Percentiles rank a stretch among this genome's conserved stretches.
Evolutionary conservation across 352 stramenopile genomes (phyloP).

Genomic region (Phytophthora multivora): DNA sequence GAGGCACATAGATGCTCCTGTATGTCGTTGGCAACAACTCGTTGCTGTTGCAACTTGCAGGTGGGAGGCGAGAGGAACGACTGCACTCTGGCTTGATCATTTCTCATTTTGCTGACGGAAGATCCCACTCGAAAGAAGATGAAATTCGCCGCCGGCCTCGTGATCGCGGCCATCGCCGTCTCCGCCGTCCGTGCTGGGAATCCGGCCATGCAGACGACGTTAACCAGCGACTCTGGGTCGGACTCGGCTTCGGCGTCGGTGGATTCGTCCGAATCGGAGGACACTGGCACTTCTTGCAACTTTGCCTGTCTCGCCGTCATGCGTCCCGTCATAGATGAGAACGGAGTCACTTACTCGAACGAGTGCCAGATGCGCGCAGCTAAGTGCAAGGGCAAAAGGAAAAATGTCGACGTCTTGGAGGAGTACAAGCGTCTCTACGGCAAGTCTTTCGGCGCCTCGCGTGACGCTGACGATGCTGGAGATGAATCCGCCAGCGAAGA

Average conservation of each 20-base stretch:
- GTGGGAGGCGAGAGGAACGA: too few species aligned
- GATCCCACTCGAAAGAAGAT: constrained; percentile 1
- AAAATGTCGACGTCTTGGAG: constrained; percentile 1
- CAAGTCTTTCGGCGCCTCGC: constrained; percentile 11
- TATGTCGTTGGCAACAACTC: not conserved
- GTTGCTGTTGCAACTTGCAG: not conserved
- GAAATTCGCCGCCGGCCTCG: constrained; percentile 15
- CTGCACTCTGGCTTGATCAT: constrained; percentile 5
- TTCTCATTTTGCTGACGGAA: constrained; percentile 3
- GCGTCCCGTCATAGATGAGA: constrained; percentile 18
- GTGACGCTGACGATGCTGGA: not conserved
- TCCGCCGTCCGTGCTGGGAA: constrained; percentile 12
- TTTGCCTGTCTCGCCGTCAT: constrained; percentile 16
- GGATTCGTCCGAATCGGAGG: not conserved
- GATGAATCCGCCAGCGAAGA: constrained; percentile 7
- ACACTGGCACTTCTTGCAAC: constrained; percentile 4
- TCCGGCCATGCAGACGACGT: not conserved
- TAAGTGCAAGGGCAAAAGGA: constrained; percentile 17
- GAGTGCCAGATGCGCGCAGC: constrained; percentile 15
- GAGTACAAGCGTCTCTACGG: constrained; percentile 23
- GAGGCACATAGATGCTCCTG: not conserved
- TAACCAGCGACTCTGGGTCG: not conserved
- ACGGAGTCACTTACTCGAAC: constrained; percentile 19
- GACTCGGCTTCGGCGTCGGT: not conserved
- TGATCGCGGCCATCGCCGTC: constrained; percentile 13